Base-by-base conservation (phyloP, 2,329 filamentous ascomycete genomes). In the Hypoxylon sp. region DNA sequence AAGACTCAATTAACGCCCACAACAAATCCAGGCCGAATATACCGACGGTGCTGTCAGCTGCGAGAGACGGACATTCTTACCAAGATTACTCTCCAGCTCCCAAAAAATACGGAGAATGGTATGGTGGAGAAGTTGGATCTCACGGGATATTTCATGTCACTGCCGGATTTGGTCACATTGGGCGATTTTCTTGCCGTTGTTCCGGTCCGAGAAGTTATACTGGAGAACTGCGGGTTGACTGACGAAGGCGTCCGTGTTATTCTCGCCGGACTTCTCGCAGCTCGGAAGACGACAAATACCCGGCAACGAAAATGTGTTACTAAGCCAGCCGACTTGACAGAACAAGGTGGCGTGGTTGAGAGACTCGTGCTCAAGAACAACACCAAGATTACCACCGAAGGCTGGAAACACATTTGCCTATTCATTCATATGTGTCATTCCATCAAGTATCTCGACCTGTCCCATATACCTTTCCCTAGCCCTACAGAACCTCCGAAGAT, bases 141-240 rank as follows among this genome's bases (percentile, higher is more conserved):
- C 21, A 94, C 91, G 0, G 92, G 92, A 15, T 97, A 96, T 70
- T 90, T 91, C 77, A 86, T 99, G 81, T 92, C 95, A 65, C 81
- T 97, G 50, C 87, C 91, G 2, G 96, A 99, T 77, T 86, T 97
- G 27, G 81, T 94, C 55, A 98, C 96, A 0, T 85, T 99, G 1
- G 93, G 94, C 54, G 96, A 99, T 78, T 99, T 95, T 84, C 85
- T 99, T 44, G 95, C 96, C 4, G 90, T 99, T 6, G 95, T 98
- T 0, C 95, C 96, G 0, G 91, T 98, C 2, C 91, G 92, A 72
- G 93, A 97, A 75, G 81, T 99, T 0, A 85, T 97, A 6, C 81
- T 98, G 60, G 94, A 98, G 75, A 93, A 97, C 76, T 95, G 93
- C 67, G 92, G 93, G 5, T 81, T 99, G 39, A 93, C 88, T 1